Conservation (phyloP, 2,329 filamentous ascomycete genomes). For the Cordyceps pruinosa region DNA sequence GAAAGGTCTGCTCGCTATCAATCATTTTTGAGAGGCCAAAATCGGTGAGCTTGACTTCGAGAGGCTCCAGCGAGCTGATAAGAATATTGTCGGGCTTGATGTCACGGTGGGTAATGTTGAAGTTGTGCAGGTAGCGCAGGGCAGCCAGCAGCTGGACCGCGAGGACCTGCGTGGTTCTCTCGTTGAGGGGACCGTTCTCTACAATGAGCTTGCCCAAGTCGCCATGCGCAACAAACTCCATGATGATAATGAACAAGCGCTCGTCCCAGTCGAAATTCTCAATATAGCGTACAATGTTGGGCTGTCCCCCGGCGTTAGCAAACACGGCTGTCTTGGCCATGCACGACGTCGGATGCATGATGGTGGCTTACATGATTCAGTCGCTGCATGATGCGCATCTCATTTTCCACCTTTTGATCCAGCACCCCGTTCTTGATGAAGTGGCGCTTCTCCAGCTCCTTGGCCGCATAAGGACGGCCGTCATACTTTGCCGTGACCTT, state of each 20-base stretch:
- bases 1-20: constrained; percentile 80
- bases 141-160: constrained; percentile 72
- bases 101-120: constrained; percentile 94
- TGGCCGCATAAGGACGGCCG: constrained; percentile 79
- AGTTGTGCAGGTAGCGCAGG: constrained; percentile 75
- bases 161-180: constrained; percentile 63
- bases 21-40: constrained; percentile 96
- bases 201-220: constrained; percentile 72
- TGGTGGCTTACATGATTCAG: constrained; percentile 66
- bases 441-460: constrained; percentile 86
- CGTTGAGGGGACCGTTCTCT: constrained; percentile 54
- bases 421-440: constrained; percentile 90
- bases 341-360: neutral
- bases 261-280: constrained; percentile 79
- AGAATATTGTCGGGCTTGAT: constrained; percentile 98
- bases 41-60: constrained; percentile 86
- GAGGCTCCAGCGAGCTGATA: constrained; percentile 63
- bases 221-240: constrained; percentile 82
- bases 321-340: neutral
- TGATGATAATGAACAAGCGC: constrained; percentile 88
- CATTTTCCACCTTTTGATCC: constrained; percentile 89
- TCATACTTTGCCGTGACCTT: constrained; percentile 80
- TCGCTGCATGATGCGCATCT: constrained; percentile 91
- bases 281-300: constrained; percentile 86
- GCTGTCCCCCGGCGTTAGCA: constrained; percentile 35